Evolutionary conservation across 345 rosid species (phyloP).

Genomic region (Salix caprea): DNA sequence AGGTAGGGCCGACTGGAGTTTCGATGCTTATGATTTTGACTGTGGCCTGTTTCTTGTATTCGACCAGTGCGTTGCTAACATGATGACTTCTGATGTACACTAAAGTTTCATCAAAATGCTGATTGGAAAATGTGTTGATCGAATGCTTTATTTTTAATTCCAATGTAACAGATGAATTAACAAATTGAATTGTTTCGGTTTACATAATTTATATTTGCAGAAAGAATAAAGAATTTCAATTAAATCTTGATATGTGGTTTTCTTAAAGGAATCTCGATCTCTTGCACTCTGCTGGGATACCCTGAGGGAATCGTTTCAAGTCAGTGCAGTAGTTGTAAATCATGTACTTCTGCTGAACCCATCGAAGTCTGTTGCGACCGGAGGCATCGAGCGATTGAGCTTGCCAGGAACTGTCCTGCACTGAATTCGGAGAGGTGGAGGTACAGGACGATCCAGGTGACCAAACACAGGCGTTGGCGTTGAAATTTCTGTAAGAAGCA

Average conservation of each 20-base stretch:
- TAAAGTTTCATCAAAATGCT: not conserved
- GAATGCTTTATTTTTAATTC: not conserved
- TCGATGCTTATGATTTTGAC: not conserved
- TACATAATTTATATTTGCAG: not conserved
- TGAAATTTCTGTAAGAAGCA: slow-evolving; percentile 3
- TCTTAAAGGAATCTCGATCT: not conserved
- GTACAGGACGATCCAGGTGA: not conserved
- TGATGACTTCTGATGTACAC: not conserved
- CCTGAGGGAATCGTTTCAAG: slow-evolving; percentile 5
- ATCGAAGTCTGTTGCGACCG: slow-evolving; percentile 3
- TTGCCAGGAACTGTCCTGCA: not conserved
- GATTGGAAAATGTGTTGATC: not conserved
- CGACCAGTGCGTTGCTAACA: not conserved
- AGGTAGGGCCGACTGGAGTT: not conserved
- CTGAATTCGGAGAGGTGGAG: not conserved
- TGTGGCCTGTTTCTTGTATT: not conserved
- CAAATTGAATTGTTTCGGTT: not conserved
- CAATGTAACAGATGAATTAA: not conserved
- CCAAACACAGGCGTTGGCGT: slow-evolving; percentile 3
- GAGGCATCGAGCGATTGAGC: slow-evolving; percentile 1
- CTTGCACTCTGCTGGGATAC: slow-evolving; percentile 4
- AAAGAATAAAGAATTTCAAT: not conserved
- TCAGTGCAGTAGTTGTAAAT: slow-evolving; percentile 13
- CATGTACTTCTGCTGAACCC: slow-evolving; percentile 12
- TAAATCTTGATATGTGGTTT: not conserved